Conservation (phyloP, 2,329 filamentous ascomycete species). For the Verticillium isaacii region DNA sequence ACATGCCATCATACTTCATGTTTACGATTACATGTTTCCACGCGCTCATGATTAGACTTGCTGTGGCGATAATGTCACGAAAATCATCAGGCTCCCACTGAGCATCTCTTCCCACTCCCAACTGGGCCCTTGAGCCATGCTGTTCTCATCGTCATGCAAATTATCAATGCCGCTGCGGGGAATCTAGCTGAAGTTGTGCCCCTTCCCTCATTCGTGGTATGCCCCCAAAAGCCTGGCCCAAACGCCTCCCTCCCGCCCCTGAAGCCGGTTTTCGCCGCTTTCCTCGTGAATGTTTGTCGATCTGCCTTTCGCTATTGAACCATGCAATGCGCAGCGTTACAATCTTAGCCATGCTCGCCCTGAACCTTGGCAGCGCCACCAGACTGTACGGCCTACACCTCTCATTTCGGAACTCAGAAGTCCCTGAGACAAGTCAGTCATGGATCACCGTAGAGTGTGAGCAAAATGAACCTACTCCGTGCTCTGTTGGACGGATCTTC, state of each 20-base stretch:
- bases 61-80: neutral
- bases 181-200: neutral
- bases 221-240: neutral
- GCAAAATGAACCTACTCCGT: conserved; percentile 47
- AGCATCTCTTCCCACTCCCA: neutral
- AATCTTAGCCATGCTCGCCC: neutral
- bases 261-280: neutral
- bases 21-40: neutral
- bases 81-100: neutral
- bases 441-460: neutral
- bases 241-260: neutral
- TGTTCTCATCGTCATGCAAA: neutral
- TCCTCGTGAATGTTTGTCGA: neutral
- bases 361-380: neutral
- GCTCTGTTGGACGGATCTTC: conserved; percentile 69
- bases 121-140: neutral
- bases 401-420: neutral
- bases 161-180: neutral
- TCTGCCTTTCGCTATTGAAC: neutral
- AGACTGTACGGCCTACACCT: neutral
- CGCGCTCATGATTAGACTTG: neutral
- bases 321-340: neutral
- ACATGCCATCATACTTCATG: neutral
- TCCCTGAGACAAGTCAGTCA: neutral
- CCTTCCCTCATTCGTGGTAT: neutral